Base-by-base conservation (phyloP, 169 alveolate species). In the Plasmodium ovale region DNA sequence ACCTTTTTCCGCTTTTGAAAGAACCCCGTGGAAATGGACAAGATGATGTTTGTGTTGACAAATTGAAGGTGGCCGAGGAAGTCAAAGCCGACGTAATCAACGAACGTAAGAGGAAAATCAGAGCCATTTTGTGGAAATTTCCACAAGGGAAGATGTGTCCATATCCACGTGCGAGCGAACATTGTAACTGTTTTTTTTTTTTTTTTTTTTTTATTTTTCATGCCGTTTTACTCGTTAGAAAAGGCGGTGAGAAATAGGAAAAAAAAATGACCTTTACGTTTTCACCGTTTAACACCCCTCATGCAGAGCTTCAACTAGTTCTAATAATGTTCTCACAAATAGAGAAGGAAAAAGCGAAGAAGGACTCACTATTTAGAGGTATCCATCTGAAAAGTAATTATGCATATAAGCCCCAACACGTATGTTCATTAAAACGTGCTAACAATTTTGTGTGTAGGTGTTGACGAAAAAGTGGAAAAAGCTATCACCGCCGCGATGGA, bases 91-190 rank as follows among this genome's bases (percentile, higher is more conserved):
- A 79, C 27, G 49, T 79, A 65, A 79, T 79, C 2, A 35, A 21
- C 29, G 71, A 79, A 42, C 82, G 89, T 79, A 79, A 62, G 14
- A 54, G 27, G 39, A 23, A 42, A 33, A 27, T 69, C n/a, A n/a
- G n/a, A n/a, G n/a, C n/a, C n/a, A n/a, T n/a, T n/a, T n/a, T n/a
- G n/a, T n/a, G n/a, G n/a, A n/a, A n/a, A n/a, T n/a, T n/a, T n/a
- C n/a, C n/a, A n/a, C n/a, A n/a, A n/a, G n/a, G n/a, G n/a, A n/a
- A n/a, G n/a, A n/a, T n/a, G n/a, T n/a, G n/a, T n/a, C n/a, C n/a
- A n/a, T n/a, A n/a, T n/a, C n/a, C n/a, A n/a, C n/a, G n/a, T n/a
- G n/a, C n/a, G n/a, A n/a, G n/a, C n/a, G n/a, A n/a, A n/a, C n/a
- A n/a, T n/a, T n/a, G n/a, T n/a, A n/a, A n/a, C n/a, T n/a, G n/a